phyloP scores from a whole-genome alignment of 1,284 basidiomycete species.

The Amylostereum areolatum region DNA sequence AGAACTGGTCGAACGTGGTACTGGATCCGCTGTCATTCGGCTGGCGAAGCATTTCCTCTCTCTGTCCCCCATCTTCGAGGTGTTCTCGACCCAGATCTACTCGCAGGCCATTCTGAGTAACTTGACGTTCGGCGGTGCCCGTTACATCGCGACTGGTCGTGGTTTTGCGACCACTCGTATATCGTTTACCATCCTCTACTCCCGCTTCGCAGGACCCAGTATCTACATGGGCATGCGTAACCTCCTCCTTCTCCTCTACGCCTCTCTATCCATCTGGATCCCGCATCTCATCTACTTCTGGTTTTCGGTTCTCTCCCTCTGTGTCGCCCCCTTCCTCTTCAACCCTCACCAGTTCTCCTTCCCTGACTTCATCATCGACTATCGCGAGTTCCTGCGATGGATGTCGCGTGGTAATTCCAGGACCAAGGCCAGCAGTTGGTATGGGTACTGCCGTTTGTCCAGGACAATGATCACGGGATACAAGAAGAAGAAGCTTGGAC shows the following conservation, averaged over 20 bases:
- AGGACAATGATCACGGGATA: conserved; percentile 95
- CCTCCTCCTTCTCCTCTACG: conserved; percentile 82
- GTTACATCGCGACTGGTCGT: conserved; percentile 96
- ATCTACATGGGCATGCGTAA: conserved; percentile 97
- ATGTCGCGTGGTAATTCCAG: conserved; percentile 96
- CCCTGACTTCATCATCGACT: conserved; percentile 95
- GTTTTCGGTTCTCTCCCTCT: conserved; percentile 87
- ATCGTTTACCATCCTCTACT: conserved; percentile 92
- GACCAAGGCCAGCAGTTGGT: conserved; percentile 95
- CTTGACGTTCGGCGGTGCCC: conserved; percentile 91
- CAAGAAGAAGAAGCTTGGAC: conserved; percentile 96
- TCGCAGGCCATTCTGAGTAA: conserved; percentile 94
- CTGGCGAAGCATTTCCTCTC: conserved; percentile 94
- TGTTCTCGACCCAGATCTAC: conserved; percentile 97
- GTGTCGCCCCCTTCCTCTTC: conserved; percentile 93
- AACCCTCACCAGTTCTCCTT: conserved; percentile 98
- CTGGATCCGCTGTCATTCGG: conserved; percentile 88
- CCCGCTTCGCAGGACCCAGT: conserved; percentile 95
- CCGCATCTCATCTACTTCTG: conserved; percentile 97
- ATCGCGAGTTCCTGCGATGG: conserved; percentile 95
- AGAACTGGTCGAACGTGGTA: conserved; percentile 94
- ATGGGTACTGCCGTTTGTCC: conserved; percentile 93
- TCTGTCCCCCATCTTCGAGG: conserved; percentile 92
- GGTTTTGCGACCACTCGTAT: conserved; percentile 95
- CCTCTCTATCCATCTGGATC: conserved; percentile 87